A percentile compares a stretch with the other conserved stretches of the same genome.
Evolutionary conservation across 2,329 filamentous ascomycete genomes (phyloP).

Genomic region (Ceratocystiopsis minuta): DNA sequence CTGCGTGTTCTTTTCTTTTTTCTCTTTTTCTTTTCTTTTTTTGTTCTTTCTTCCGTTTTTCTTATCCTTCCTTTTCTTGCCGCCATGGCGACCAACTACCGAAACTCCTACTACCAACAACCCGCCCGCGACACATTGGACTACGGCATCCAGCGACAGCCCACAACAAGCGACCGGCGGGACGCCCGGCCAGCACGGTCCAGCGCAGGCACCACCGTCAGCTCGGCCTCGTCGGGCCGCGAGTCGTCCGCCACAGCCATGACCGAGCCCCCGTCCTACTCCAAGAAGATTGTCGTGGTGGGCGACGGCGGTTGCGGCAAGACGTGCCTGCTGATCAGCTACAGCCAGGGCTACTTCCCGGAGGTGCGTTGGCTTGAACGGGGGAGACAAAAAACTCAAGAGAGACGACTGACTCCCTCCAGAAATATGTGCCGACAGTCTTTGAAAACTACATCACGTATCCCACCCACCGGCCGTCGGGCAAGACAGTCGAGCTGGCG

Average conservation of each 20-base stretch:
- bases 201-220: constrained; percentile 83
- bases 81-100: constrained; percentile 28
- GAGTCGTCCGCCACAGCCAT: constrained; percentile 49
- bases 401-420: constrained; percentile 4
- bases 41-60: not conserved
- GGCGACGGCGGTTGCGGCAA: constrained; percentile 97
- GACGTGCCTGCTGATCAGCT: constrained; percentile 95
- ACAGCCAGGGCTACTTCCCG: constrained; percentile 96
- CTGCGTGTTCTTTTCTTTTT: too few relatives aligned
- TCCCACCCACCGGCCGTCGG: constrained; percentile 68
- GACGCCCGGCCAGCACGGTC: constrained; percentile 42
- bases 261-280: constrained; percentile 82
- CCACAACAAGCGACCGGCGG: constrained; percentile 20
- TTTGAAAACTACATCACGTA: constrained; percentile 99
- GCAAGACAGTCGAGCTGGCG: constrained; percentile 90
- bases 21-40: not conserved
- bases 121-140: constrained; percentile 23
- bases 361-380: constrained; percentile 42
- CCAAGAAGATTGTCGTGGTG: constrained; percentile 98
- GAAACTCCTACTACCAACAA: constrained; percentile 33
- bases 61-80: not conserved
- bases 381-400: too few relatives aligned
- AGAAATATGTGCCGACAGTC: constrained; percentile 99
- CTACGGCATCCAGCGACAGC: constrained; percentile 18
- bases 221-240: constrained; percentile 56